Evolutionary conservation across 2,329 filamentous ascomycete genomes (phyloP), one percentile per base, ranked within the genome.

Genomic region (Claviceps monticola): DNA sequence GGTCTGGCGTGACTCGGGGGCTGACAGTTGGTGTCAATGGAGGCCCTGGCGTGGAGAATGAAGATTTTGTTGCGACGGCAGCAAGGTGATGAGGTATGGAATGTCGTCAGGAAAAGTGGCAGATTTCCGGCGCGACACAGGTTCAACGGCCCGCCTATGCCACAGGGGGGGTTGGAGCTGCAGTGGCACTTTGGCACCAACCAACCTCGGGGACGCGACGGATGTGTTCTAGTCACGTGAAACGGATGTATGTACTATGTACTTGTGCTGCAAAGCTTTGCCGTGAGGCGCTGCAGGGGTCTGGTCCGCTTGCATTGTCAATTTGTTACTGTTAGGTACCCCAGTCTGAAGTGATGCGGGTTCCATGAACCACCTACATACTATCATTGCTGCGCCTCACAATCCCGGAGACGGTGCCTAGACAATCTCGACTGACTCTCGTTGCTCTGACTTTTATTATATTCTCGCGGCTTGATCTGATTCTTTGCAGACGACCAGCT

Each of bases 101-200:
- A 66, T 53, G 62, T 60, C 60, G 56, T 71, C 69, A 69, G 70
- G 68, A 71, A 71, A 72, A 71, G 66, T 72, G 69, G 70, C 68
- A 68, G 66, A 70, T 71, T 69, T 69, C 65, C 64, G 61, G 36
- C 21, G 37, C 19, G 41, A 58, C 54, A 47, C 44, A 48, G 26
- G 42, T 45, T 52, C 48, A 52, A 51, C 44, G 53, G 51, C 51
- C 45, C 53, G 51, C 48, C 44, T 44, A 37, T 42, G 36, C 46
- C 49, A 51, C 52, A 49, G 49, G 49, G 49, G 49, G 23, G 11
- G 11, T 34, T 34, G 29, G 29, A 34, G 29, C 29, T 34, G 29
- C 26, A 29, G 26, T 42, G 39, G n/a, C 39, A 42, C 9, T 9
- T 19, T 41, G 29, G 29, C 29, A 11, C 29, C 29, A n/a, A 17